Percentiles rank a stretch among this genome's conserved stretches.
Evolutionary conservation across 164 flowering plant genomes (phyloP).

Genomic region (Brasenia schreberi): DNA sequence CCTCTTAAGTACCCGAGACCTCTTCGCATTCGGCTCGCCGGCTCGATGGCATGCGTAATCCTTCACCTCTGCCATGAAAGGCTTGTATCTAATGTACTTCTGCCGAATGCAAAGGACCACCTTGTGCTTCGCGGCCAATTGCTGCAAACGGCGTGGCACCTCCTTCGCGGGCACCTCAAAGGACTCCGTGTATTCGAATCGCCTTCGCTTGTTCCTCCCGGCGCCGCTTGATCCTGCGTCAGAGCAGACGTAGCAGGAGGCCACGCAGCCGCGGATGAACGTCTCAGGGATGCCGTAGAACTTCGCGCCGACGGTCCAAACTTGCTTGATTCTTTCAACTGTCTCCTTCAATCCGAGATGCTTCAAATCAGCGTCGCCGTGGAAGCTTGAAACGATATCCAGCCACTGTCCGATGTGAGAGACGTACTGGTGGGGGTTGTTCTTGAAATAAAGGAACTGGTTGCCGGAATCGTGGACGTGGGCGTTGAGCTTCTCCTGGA

Average conservation of each 20-base stretch:
- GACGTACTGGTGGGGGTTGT: conserved; percentile 65
- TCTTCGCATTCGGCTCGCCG: conserved; percentile 80
- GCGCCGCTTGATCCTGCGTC: conserved; percentile 16
- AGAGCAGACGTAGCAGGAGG: conserved; percentile 60
- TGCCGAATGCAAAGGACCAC: conserved; percentile 95
- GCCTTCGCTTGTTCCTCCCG: conserved; percentile 43
- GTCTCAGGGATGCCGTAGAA: conserved; percentile 95
- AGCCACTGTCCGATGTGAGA: conserved; percentile 85
- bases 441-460: conserved; percentile 66
- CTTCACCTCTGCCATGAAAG: conserved; percentile 98
- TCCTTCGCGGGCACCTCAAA: conserved; percentile 92
- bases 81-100: conserved; percentile 93
- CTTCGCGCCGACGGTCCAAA: conserved; percentile 97
- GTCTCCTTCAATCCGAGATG: conserved; percentile 85
- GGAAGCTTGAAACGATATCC: conserved; percentile 68
- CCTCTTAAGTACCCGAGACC: conserved; percentile 68
- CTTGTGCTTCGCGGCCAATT: conserved; percentile 86
- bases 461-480: conserved; percentile 38
- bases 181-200: conserved; percentile 93
- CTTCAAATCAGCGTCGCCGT: conserved; percentile 58
- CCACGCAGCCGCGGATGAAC: conserved; percentile 76
- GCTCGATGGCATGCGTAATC: conserved; percentile 99
- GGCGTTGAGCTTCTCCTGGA: conserved; percentile 84
- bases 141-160: conserved; percentile 57
- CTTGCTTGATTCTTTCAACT: conserved; percentile 76